Evolutionary conservation across 371 early-diverging fungal species (phyloP).

Genomic region (Globomyces sp.): DNA sequence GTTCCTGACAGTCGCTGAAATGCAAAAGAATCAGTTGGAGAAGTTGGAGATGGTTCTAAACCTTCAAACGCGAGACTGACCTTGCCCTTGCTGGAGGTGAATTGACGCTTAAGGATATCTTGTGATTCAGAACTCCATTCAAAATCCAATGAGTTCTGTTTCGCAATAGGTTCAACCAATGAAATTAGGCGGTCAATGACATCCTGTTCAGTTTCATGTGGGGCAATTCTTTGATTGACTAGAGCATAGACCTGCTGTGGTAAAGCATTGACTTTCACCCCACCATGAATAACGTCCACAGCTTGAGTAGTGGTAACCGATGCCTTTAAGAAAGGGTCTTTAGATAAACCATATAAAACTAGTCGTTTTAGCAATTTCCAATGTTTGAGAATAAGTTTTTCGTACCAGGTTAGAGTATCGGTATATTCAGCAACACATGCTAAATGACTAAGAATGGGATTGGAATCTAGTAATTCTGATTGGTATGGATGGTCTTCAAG

Average conservation of each 20-base stretch:
- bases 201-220: slow-evolving; percentile 20
- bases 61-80: slow-evolving; percentile 11
- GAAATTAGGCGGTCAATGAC: slow-evolving; percentile 21
- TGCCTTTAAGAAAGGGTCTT: not conserved
- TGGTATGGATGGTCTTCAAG: slow-evolving; percentile 32
- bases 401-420: not conserved
- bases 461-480: slow-evolving; percentile 10
- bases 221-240: slow-evolving; percentile 42
- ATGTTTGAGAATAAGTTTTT: slow-evolving; percentile 2
- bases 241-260: slow-evolving; percentile 30
- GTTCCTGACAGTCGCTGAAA: slow-evolving; percentile 6
- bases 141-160: slow-evolving; percentile 17
- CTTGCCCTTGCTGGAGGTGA: not conserved
- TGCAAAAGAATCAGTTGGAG: slow-evolving; percentile 15
- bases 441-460: slow-evolving; percentile 14
- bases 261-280: slow-evolving; percentile 45
- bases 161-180: slow-evolving; percentile 18
- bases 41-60: slow-evolving; percentile 12
- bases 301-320: slow-evolving; percentile 37
- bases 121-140: not conserved
- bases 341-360: slow-evolving; percentile 3
- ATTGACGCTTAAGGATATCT: not conserved
- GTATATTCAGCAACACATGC: slow-evolving; percentile 9
- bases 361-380: not conserved
- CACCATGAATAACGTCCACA: slow-evolving; percentile 43